These are phyloP conservation scores for Rhinocladiella mackenziei DNA, from an alignment of 2,329 filamentous ascomycete species.

Conservation along the genomic window DNA sequence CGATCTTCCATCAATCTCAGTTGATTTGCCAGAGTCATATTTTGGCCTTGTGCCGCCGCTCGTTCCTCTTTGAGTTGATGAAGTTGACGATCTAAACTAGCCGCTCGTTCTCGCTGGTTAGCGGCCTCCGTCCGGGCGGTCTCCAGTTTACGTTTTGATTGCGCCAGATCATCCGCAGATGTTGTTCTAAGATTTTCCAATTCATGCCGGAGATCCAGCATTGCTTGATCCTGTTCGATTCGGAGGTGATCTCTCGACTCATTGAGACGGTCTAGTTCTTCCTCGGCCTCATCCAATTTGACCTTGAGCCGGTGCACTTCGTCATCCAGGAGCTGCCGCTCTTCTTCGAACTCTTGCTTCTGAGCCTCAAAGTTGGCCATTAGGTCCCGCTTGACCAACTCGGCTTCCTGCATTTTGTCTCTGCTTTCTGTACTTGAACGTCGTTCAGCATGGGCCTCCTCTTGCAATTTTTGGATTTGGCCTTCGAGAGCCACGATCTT, in stretches of 20 bases:
- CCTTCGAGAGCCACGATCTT: constrained; percentile 67
- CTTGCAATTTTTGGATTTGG: constrained; percentile 68
- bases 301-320: constrained; percentile 74
- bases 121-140: constrained; percentile 61
- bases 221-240: constrained; percentile 62
- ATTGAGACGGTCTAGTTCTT: constrained; percentile 80
- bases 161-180: constrained; percentile 41
- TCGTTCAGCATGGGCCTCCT: constrained; percentile 61
- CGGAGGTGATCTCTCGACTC: constrained; percentile 81
- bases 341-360: constrained; percentile 80
- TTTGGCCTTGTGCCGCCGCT: constrained; percentile 35
- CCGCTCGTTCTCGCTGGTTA: constrained; percentile 57
- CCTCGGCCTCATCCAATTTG: constrained; percentile 81
- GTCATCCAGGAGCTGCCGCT: constrained; percentile 75
- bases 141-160: constrained; percentile 47
- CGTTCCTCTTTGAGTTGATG: constrained; percentile 53
- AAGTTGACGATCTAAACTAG: constrained; percentile 56
- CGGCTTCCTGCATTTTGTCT: constrained; percentile 71
- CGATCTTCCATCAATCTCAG: constrained; percentile 51
- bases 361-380: constrained; percentile 92
- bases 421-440: constrained; percentile 51
- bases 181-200: constrained; percentile 48
- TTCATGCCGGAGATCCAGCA: constrained; percentile 66
- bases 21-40: constrained; percentile 50
- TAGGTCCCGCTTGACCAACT: constrained; percentile 88